Conservation (phyloP, 805 yeast species). For the Nakazawaea wickerhamii region DNA sequence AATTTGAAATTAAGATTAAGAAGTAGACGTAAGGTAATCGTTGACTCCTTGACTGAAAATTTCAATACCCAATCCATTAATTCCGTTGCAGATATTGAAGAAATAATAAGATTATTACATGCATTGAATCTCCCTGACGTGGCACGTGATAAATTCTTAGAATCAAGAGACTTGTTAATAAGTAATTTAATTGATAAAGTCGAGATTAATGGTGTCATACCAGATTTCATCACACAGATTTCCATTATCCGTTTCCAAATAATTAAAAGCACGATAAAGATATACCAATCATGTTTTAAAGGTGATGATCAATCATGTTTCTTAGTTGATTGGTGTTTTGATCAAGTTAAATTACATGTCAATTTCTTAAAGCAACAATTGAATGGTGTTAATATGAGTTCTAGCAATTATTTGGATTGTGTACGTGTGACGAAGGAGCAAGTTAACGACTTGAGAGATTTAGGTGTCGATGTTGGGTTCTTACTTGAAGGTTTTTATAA, state of each 20-base stretch:
- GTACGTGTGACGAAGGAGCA: conserved; percentile 51
- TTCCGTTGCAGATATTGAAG: conserved; percentile 16
- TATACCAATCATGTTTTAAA: conserved; percentile 49
- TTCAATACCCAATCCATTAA: conserved; percentile 11
- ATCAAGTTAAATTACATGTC: conserved; percentile 56
- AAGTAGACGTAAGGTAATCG: conserved; percentile 12
- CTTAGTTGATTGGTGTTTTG: conserved; percentile 73
- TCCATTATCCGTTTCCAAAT: conserved; percentile 59
- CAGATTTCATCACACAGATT: conserved; percentile 51
- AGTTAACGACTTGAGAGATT: conserved; percentile 24
- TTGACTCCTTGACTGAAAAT: conserved; percentile 3
- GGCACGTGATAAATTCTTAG: conserved; percentile 45
- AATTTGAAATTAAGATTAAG: conserved; percentile 15
- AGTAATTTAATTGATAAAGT: conserved; percentile 43
- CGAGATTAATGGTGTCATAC: conserved; percentile 49
- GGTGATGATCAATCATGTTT: conserved; percentile 31
- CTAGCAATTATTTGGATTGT: conserved; percentile 50
- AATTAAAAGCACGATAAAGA: conserved; percentile 50
- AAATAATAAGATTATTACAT: conserved; percentile 25
- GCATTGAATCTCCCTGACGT: conserved; percentile 38
- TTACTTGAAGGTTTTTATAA: conserved; percentile 40
- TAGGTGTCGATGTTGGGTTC: conserved; percentile 66
- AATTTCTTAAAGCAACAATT: conserved; percentile 61
- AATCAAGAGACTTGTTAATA: conserved; percentile 41
- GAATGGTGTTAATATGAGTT: conserved; percentile 50